A percentile compares a stretch with the other conserved stretches of the same genome.
phyloP scores from a whole-genome alignment of 768 basidiomycete genomes.

The Amanita brunnescens region DNA sequence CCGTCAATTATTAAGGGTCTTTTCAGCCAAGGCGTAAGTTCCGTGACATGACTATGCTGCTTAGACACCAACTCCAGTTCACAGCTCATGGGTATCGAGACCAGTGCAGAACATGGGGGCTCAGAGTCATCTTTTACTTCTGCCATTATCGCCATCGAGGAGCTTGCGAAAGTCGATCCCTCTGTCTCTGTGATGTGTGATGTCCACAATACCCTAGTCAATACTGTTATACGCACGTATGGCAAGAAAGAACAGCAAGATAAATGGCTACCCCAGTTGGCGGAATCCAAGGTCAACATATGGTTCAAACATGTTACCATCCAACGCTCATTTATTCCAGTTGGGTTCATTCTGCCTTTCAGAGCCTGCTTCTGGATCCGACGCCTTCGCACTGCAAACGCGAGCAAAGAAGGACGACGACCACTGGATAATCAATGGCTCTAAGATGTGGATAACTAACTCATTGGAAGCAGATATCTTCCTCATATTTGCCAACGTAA shows the following conservation, averaged over 20 bases:
- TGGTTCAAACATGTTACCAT: neutral
- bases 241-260: slow-evolving; percentile 79
- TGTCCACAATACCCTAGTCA: slow-evolving; percentile 97
- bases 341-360: slow-evolving; percentile 95
- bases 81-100: slow-evolving; percentile 98
- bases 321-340: slow-evolving; percentile 32
- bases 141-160: slow-evolving; percentile 94
- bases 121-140: slow-evolving; percentile 89
- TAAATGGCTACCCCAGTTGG: slow-evolving; percentile 79
- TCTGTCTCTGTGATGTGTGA: slow-evolving; percentile 95
- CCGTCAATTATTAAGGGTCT: slow-evolving; percentile 75
- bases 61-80: slow-evolving; percentile 1
- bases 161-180: slow-evolving; percentile 93
- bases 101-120: slow-evolving; percentile 72
- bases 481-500: slow-evolving; percentile 91
- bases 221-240: slow-evolving; percentile 86
- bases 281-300: slow-evolving; percentile 57
- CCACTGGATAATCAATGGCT: slow-evolving; percentile 86
- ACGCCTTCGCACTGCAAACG: slow-evolving; percentile 94
- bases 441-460: slow-evolving; percentile 99
- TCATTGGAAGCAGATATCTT: slow-evolving; percentile 86
- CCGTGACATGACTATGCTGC: neutral
- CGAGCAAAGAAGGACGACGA: slow-evolving; percentile 84
- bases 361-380: slow-evolving; percentile 88
- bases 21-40: slow-evolving; percentile 87